These are phyloP conservation scores for Pyricularia sp. DNA, from an alignment of 2,329 filamentous ascomycete genomes.

Conservation along the genomic window DNA sequence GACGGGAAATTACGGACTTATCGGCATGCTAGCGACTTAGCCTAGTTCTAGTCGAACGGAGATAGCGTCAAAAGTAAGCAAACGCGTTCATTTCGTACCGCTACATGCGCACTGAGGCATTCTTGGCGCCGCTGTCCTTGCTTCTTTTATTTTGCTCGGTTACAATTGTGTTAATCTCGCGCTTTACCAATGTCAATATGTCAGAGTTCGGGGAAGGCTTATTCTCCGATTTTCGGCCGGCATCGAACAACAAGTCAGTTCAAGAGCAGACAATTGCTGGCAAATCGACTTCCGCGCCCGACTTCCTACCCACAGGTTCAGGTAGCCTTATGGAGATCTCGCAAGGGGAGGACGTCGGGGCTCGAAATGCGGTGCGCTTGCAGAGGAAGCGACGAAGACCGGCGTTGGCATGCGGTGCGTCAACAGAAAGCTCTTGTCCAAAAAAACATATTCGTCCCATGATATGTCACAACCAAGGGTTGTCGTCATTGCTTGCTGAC, in stretches of 20 bases:
- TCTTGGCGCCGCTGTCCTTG: neutral
- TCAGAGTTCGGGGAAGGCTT: neutral
- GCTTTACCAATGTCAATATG: neutral
- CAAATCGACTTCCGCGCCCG: neutral
- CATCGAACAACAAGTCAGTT: neutral
- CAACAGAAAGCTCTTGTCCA: too few relatives aligned
- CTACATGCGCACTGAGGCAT: neutral
- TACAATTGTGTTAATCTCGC: neutral
- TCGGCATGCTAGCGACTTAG: neutral
- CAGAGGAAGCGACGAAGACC: conserved; percentile 1
- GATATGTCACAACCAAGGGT: neutral
- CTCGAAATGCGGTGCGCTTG: neutral
- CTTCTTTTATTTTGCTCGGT: neutral
- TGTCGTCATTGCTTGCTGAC: neutral
- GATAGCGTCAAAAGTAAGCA: neutral
- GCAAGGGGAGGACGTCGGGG: neutral
- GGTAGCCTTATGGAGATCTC: neutral
- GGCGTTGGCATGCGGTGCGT: neutral
- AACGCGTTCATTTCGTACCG: neutral
- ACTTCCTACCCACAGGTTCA: neutral
- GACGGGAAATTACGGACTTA: neutral
- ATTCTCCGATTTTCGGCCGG: neutral
- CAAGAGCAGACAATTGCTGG: neutral
- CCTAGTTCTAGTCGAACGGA: neutral
- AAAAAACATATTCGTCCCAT: neutral